phyloP scores from a whole-genome alignment of 768 basidiomycete species.

The Butyriboletus loyo region DNA sequence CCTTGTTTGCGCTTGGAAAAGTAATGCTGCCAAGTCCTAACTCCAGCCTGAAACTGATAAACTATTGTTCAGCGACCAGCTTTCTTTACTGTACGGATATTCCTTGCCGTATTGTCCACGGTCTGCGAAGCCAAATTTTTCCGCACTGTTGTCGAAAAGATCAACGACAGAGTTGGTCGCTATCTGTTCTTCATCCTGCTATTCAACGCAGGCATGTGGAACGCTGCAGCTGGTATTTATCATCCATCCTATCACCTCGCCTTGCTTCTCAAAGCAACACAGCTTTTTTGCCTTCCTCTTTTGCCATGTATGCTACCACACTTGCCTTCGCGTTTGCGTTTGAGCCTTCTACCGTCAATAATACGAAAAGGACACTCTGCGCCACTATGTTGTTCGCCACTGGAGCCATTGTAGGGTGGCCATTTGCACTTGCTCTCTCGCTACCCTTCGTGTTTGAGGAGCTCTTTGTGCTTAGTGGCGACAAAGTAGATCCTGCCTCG shows the following conservation, averaged over 20 bases:
- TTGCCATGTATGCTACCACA: conserved; percentile 87
- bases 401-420: conserved; percentile 94
- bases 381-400: conserved; percentile 72
- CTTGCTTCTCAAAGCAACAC: conserved; percentile 12
- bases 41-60: conserved; percentile 11
- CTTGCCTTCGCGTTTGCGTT: conserved; percentile 74
- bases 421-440: conserved; percentile 84
- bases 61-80: conserved; percentile 59
- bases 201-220: conserved; percentile 94
- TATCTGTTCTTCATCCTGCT: conserved; percentile 87
- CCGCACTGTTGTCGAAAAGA: conserved; percentile 70
- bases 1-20: conserved; percentile 65
- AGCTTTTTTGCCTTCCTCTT: conserved; percentile 95
- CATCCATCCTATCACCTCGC: neutral
- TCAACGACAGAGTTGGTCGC: conserved; percentile 90
- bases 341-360: conserved; percentile 50
- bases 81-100: conserved; percentile 87
- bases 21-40: conserved; percentile 38
- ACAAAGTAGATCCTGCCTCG: conserved; percentile 50
- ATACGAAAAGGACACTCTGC: conserved; percentile 54
- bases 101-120: conserved; percentile 68
- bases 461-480: conserved; percentile 72
- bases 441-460: conserved; percentile 92
- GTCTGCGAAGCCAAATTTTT: conserved; percentile 82
- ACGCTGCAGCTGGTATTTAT: conserved; percentile 68